Conservation (phyloP, 257 asterid genomes). For the Nicotiana tabacum region DNA sequence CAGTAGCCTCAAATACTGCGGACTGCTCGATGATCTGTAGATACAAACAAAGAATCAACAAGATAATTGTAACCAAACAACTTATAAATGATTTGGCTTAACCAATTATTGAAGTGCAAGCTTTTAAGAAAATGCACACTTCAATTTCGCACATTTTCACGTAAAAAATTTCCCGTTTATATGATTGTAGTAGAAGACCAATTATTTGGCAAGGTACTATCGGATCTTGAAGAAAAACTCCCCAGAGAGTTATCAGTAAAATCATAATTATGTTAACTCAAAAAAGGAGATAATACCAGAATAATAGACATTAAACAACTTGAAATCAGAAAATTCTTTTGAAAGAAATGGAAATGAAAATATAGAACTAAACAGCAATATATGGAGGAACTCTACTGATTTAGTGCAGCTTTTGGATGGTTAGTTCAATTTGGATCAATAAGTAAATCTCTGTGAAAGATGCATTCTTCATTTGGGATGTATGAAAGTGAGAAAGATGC, state of each 20-base stretch:
- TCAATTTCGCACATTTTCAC: background rate
- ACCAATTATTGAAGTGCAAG: background rate
- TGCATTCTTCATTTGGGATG: background rate
- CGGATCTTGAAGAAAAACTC: background rate
- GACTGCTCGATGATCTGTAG: conserved; percentile 80
- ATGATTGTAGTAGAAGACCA: background rate
- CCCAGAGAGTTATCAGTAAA: background rate
- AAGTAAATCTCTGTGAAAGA: background rate
- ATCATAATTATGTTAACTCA: background rate
- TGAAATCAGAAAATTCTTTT: background rate
- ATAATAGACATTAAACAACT: background rate
- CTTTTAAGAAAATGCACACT: background rate
- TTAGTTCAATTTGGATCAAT: background rate
- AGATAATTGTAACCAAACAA: background rate
- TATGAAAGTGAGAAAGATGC: background rate
- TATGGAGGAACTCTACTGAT: background rate
- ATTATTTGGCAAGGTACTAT: background rate
- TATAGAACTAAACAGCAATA: background rate
- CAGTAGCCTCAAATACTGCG: conserved; percentile 53
- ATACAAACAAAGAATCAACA: conserved; percentile 1
- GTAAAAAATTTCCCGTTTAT: background rate
- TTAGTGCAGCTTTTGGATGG: background rate
- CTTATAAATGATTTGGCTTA: background rate
- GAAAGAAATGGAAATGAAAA: background rate
- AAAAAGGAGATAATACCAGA: background rate